phyloP scores from a whole-genome alignment of 2,329 filamentous ascomycete species.

The Neocucurbitaria cava region DNA sequence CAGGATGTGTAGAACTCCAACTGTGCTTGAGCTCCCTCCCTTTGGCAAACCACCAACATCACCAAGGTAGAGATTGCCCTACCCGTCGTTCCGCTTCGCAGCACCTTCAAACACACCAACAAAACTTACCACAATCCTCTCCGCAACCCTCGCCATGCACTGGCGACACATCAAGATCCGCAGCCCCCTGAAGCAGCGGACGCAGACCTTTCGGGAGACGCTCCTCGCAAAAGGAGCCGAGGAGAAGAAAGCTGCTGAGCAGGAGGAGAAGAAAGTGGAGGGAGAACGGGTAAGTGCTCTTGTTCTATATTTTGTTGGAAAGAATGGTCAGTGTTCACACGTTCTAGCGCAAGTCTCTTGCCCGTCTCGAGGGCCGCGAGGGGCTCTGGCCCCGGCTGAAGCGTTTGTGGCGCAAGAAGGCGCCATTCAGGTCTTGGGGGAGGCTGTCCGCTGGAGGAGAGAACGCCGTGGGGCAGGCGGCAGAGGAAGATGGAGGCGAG shows the following conservation, averaged over 20 bases:
- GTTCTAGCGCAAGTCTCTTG: background rate
- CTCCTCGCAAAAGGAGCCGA: conserved; percentile 2
- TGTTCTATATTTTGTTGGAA: background rate
- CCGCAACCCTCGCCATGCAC: conserved; percentile 5
- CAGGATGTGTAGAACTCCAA: background rate
- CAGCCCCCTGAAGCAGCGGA: conserved; percentile 2
- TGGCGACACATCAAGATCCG: conserved; percentile 8
- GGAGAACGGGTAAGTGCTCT: background rate
- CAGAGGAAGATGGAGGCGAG: background rate
- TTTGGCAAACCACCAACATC: conserved; percentile 1
- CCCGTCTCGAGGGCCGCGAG: conserved; percentile 4
- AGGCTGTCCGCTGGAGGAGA: background rate
- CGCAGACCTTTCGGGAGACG: conserved; percentile 1
- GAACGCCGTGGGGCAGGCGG: background rate
- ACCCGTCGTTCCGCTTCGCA: background rate
- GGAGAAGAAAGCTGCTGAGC: background rate
- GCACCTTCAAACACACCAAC: background rate
- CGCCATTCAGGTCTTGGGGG: background rate
- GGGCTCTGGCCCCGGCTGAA: conserved; percentile 1
- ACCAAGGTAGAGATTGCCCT: background rate
- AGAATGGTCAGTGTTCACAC: background rate
- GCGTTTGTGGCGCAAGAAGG: background rate
- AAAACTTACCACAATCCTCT: too few species aligned
- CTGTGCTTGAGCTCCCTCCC: background rate
- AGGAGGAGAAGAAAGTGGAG: background rate